These are phyloP conservation scores for Teunomyces tritomae DNA, from an alignment of 805 yeast genomes.

Conservation along the genomic window DNA sequence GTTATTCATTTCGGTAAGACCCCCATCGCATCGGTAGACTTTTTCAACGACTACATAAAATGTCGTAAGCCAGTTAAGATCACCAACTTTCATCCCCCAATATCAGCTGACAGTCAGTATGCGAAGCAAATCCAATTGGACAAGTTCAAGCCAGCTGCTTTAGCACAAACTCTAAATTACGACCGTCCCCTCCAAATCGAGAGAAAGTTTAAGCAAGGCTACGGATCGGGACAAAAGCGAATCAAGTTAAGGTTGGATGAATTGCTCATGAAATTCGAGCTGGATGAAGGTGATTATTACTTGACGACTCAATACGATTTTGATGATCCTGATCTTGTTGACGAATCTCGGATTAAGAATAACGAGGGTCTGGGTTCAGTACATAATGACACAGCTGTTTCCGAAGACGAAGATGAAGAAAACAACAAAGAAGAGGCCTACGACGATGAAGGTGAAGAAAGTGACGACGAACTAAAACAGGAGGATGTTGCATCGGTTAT, in stretches of 20 bases:
- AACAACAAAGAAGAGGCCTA: constrained; percentile 7
- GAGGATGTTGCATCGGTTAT: constrained; percentile 5
- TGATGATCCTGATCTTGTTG: constrained; percentile 8
- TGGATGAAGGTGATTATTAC: constrained; percentile 49
- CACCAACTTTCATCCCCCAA: not conserved
- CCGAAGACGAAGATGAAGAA: constrained; percentile 14
- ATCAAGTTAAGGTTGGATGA: constrained; percentile 49
- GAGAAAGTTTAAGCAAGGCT: constrained; percentile 56
- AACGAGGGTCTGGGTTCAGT: constrained; percentile 7
- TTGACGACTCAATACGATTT: constrained; percentile 64
- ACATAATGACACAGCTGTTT: constrained; percentile 6
- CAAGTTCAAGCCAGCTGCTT: constrained; percentile 9
- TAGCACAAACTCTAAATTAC: constrained; percentile 37
- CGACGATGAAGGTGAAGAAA: constrained; percentile 8
- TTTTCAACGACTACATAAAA: constrained; percentile 39
- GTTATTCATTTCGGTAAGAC: not conserved
- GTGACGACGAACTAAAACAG: constrained; percentile 13
- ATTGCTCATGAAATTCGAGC: constrained; percentile 40
- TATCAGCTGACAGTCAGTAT: not conserved
- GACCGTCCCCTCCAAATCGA: constrained; percentile 53
- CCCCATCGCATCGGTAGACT: constrained; percentile 12
- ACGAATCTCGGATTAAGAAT: constrained; percentile 12
- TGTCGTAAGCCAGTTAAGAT: constrained; percentile 52
- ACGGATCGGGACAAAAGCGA: constrained; percentile 62
- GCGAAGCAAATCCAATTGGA: constrained; percentile 2